Evolutionary conservation across 192 early-diverging fungal species (phyloP), one percentile per base, ranked within the genome.

Genomic region (Linderina pennispora): DNA sequence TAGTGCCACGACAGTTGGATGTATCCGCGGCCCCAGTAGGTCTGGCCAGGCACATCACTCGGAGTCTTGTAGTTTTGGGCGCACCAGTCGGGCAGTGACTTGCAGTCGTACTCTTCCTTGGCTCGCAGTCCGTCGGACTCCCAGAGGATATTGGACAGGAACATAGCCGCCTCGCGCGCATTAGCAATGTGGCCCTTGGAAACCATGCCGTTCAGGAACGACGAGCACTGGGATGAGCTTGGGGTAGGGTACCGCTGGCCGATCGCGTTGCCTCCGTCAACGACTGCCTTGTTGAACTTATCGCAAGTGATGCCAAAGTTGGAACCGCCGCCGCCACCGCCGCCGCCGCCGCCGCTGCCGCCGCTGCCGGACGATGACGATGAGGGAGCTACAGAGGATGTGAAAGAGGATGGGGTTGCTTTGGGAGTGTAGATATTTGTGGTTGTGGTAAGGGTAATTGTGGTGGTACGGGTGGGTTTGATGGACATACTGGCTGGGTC

Each of bases 1-100:
- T 65, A 68, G 8, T 50, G 26, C 74, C 74, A 76, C 5, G 74
- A 49, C 2, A 76, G 63, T 45, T 76, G 74, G 49, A 76, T 76
- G 23, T 76, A 76, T 1, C 74, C 74, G 23, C 74, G 62, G 26
- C 74, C 74, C 57, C 58, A 70, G 45, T 76, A 76, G 0, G 57
- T 48, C 40, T 65, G 17, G 16, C 74, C 74, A 0, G 57, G 13
- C 11, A 45, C 37, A 33, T 61, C 61, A n/a, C 52, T 58, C 14
- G 62, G 53, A 9, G 59, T 61, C 45, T 52, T 54, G 50, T 73
- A 73, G 49, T 53, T 65, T 43, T 59, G 55, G 1, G 67, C 55
- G 32, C 60, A 71, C 60, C 52, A 55, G 55, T 55, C 47, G 36
- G 65, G 65, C 7, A 46, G 42, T 7, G 52, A 50, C 40, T 55